Evolutionary conservation across 2,329 filamentous ascomycete genomes (phyloP), one percentile per base, ranked within the genome.

Genomic region (Helotiales sp.): DNA sequence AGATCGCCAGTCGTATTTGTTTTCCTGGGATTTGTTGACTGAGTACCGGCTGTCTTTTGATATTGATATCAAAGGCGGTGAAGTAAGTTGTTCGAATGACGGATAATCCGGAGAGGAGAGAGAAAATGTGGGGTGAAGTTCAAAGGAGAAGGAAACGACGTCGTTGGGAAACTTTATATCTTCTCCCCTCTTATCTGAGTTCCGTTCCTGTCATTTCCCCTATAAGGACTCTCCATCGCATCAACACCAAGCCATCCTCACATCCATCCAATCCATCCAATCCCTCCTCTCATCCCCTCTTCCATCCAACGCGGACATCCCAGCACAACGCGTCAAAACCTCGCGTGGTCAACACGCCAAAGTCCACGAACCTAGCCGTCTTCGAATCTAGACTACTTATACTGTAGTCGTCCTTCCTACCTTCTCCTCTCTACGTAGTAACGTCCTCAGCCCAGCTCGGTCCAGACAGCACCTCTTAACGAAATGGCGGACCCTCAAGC

Each of bases 401-500:
- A n/a, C n/a, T n/a, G n/a, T n/a, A n/a, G n/a, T n/a, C n/a, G n/a
- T n/a, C n/a, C n/a, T n/a, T n/a, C n/a, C n/a, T n/a, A n/a, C n/a
- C n/a, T n/a, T n/a, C n/a, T n/a, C n/a, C n/a, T n/a, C n/a, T n/a
- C n/a, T n/a, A n/a, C n/a, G n/a, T n/a, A n/a, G n/a, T n/a, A n/a
- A n/a, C n/a, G n/a, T 20, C n/a, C 13, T n/a, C 40, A 17, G 22
- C 28, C 32, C 50, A 61, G 32, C 52, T 52, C 52, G 20, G 26
- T 34, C 34, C 17, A 54, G 47, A 63, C 37, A 64, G 28, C 17
- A 26, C 43, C 28, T n/a, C 58, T 30, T 6, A 45, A 11, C 13
- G 15, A 20, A 22, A 63, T 65, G 64, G 37, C 64, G n/a, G 26
- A 61, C 37, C 32, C 69, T 43, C 58, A 52, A 43, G 55, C 54